Evolutionary conservation across 306 rosid genomes (phyloP), one percentile per base, ranked within the genome.

Genomic region (Potentilla sterilis): DNA sequence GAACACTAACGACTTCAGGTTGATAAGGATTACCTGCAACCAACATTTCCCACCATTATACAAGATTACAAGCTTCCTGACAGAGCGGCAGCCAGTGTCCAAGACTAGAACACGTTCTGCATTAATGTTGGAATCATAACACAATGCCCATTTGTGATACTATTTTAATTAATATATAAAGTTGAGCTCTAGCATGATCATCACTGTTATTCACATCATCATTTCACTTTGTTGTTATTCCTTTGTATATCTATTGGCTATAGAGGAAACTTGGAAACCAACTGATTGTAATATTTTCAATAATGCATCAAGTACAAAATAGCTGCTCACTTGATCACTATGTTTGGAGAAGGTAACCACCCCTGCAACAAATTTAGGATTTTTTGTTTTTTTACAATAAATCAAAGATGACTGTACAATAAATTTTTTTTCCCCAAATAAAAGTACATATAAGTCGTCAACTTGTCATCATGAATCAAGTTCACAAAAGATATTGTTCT

Each of bases 1-100:
- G 61, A 52, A n/a, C 48, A 52, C 40, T 7, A 6, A 28, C 6
- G 62, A 55, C 58, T 65, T 19, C 74, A 54, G 74, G 62, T 28
- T 42, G 54, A 43, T 64, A 41, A 63, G 22, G 66, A 72, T 51
- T 67, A 72, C 77, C 82, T 64, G 68, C 65, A 63, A 72, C 57
- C 37, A 75, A 22, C 52, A 47, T 43, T 7, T 61, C 49, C 42
- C 62, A 70, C 69, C 21, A 59, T n/a, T 44, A 62, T 8, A 71
- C 21, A 64, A 38, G 76, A 70, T 62, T n/a, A 62, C 40, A 34
- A 35, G 44, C 35, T 70, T 46, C 14, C 42, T 34, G 42, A 41
- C 37, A 4, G 21, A 69, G 40, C 10, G 65, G 34, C 42, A 70
- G 19, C 14, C 63, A 59, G 46, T 32, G 9, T 73, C 41, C 70